phyloP scores from a whole-genome alignment of 2,329 filamentous ascomycete species.

The Atkinsonella texensis region DNA sequence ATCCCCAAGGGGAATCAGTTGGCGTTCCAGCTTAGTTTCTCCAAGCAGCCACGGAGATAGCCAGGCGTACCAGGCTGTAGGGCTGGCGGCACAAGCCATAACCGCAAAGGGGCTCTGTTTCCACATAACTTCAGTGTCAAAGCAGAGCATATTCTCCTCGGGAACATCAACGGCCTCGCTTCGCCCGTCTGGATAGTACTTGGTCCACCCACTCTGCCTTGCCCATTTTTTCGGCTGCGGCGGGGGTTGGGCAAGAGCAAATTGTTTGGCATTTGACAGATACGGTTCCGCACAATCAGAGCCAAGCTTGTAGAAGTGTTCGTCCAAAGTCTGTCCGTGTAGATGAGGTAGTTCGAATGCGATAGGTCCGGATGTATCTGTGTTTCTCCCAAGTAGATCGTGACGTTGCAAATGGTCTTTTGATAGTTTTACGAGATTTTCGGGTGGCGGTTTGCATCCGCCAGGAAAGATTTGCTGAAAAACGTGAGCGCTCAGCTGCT shows the following conservation, averaged over 20 bases:
- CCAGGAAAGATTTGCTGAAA: slow-evolving; percentile 71
- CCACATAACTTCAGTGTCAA: slow-evolving; percentile 96
- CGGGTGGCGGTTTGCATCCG: slow-evolving; percentile 42
- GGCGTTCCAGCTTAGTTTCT: slow-evolving; percentile 63
- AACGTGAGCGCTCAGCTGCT: slow-evolving; percentile 78
- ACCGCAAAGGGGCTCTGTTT: slow-evolving; percentile 86
- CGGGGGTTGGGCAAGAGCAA: slow-evolving; percentile 50
- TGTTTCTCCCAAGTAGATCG: slow-evolving; percentile 82
- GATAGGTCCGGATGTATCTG: slow-evolving; percentile 62
- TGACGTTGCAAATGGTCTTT: slow-evolving; percentile 74
- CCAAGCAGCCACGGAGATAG: slow-evolving; percentile 88
- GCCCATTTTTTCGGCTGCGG: slow-evolving; percentile 60
- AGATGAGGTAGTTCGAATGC: slow-evolving; percentile 75
- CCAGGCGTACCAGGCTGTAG: slow-evolving; percentile 94
- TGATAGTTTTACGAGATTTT: slow-evolving; percentile 67
- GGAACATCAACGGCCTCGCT: slow-evolving; percentile 63
- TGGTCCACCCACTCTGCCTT: slow-evolving; percentile 80
- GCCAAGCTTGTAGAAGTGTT: slow-evolving; percentile 86
- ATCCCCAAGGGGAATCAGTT: slow-evolving; percentile 81
- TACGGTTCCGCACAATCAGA: slow-evolving; percentile 81
- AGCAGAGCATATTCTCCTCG: slow-evolving; percentile 71
- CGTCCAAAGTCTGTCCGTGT: slow-evolving; percentile 72
- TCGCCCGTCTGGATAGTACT: slow-evolving; percentile 65
- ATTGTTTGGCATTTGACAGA: slow-evolving; percentile 60
- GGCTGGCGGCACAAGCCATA: slow-evolving; percentile 89